Percentiles rank a stretch among this genome's conserved stretches.
These are phyloP conservation scores for Fusarium musae DNA, from an alignment of 2,329 filamentous ascomycete genomes.

Conservation along the genomic window DNA sequence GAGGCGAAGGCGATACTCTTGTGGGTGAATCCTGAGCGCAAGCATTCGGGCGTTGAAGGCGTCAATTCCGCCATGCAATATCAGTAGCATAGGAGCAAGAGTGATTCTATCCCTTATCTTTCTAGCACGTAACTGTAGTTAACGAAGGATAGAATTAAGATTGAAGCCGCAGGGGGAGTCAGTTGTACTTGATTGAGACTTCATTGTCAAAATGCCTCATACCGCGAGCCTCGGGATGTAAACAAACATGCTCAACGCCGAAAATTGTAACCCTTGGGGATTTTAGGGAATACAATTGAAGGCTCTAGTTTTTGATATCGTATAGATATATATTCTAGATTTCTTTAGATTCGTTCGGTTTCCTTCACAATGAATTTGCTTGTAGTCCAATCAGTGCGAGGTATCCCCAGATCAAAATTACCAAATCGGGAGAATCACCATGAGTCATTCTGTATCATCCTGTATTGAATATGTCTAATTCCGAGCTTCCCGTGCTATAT, in stretches of 20 bases:
- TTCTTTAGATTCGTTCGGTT: fast-evolving
- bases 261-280: fast-evolving
- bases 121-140: too few species aligned
- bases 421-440: neutral
- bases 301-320: fast-evolving
- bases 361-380: fast-evolving
- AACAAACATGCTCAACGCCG: neutral
- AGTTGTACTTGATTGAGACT: neutral
- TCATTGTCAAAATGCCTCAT: neutral
- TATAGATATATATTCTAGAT: neutral
- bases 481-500: fast-evolving
- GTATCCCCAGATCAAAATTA: fast-evolving
- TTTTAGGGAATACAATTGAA: fast-evolving
- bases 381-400: neutral
- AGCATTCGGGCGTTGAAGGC: neutral
- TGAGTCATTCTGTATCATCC: conserved; percentile 8
- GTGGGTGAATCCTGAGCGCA: too few species aligned
- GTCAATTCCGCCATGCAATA: too few species aligned
- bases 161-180: neutral
- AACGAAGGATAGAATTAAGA: fast-evolving
- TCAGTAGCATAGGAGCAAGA: neutral
- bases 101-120: neutral
- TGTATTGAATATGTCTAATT: neutral
- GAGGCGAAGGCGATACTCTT: neutral
- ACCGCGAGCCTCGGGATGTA: fast-evolving